These are phyloP conservation scores for Nicotiana undulata DNA, from an alignment of 257 asterid species.

Conservation along the genomic window DNA sequence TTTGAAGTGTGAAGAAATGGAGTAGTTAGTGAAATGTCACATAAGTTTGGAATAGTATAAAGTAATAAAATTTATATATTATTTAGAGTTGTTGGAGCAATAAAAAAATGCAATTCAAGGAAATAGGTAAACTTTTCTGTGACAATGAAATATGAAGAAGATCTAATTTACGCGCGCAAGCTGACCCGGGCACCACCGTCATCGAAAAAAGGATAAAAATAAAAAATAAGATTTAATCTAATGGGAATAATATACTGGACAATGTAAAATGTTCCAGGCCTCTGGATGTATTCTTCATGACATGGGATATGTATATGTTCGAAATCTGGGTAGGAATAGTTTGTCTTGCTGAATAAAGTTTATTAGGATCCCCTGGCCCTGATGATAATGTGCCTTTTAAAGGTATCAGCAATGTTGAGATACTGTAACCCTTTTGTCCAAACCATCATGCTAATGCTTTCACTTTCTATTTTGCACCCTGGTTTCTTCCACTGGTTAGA, in stretches of 20 bases:
- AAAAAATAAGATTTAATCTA: too few relatives aligned
- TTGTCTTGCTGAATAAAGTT: background rate
- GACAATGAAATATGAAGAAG: too few relatives aligned
- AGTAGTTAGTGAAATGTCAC: too few relatives aligned
- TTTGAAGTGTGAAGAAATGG: too few relatives aligned
- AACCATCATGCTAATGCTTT: constrained; percentile 3
- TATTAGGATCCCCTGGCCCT: background rate
- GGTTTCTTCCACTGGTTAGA: constrained; percentile 40
- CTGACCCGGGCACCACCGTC: too few relatives aligned
- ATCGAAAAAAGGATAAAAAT: too few relatives aligned
- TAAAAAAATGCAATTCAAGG: too few relatives aligned
- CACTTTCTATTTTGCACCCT: constrained; percentile 18
- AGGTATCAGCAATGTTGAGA: constrained; percentile 1
- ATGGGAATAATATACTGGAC: background rate
- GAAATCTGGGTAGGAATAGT: background rate
- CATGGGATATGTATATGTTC: background rate
- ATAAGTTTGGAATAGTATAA: too few relatives aligned
- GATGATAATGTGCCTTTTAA: background rate
- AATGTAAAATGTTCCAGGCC: background rate
- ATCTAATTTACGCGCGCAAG: too few relatives aligned
- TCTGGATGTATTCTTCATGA: background rate
- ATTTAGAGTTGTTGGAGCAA: too few relatives aligned
- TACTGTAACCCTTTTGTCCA: background rate
- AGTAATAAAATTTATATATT: too few relatives aligned
- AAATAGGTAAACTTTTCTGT: too few relatives aligned